phyloP scores from a whole-genome alignment of 148 eudicot genomes.

The Fagopyrum esculentum region DNA sequence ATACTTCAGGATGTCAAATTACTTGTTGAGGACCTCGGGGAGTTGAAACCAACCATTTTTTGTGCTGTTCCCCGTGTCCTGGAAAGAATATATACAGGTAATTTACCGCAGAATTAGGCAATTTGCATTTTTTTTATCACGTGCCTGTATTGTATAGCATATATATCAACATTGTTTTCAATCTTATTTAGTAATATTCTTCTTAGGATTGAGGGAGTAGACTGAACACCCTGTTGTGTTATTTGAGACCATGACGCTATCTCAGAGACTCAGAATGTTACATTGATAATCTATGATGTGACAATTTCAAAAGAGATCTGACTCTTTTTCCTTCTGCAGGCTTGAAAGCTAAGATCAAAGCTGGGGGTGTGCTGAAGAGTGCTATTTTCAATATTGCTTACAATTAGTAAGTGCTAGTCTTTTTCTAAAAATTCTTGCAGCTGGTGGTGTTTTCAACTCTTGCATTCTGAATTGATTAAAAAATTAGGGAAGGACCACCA shows the following conservation, averaged over 20 bases:
- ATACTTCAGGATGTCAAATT: slow-evolving; percentile 73
- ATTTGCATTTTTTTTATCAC: background rate
- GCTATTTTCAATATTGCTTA: slow-evolving; percentile 65
- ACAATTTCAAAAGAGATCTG: background rate
- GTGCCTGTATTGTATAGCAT: background rate
- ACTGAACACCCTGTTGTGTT: background rate
- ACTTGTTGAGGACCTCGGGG: slow-evolving; percentile 79
- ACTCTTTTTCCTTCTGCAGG: slow-evolving; percentile 34
- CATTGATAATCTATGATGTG: background rate
- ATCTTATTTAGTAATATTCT: background rate
- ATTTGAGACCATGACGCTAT: background rate
- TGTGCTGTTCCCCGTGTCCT: slow-evolving; percentile 98
- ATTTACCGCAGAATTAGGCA: background rate
- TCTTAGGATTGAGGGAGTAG: background rate
- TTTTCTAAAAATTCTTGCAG: background rate
- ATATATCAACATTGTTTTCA: background rate
- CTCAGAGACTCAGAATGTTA: background rate
- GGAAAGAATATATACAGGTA: slow-evolving; percentile 90
- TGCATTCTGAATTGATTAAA: background rate
- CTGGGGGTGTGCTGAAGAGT: slow-evolving; percentile 66
- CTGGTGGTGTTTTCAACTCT: background rate
- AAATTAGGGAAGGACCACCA: background rate
- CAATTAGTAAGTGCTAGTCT: slow-evolving; percentile 17
- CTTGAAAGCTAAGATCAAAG: slow-evolving; percentile 69
- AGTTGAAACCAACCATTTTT: slow-evolving; percentile 76